Conservation (phyloP, 495 filamentous ascomycete species). For the Lentithecium fluviatile region DNA sequence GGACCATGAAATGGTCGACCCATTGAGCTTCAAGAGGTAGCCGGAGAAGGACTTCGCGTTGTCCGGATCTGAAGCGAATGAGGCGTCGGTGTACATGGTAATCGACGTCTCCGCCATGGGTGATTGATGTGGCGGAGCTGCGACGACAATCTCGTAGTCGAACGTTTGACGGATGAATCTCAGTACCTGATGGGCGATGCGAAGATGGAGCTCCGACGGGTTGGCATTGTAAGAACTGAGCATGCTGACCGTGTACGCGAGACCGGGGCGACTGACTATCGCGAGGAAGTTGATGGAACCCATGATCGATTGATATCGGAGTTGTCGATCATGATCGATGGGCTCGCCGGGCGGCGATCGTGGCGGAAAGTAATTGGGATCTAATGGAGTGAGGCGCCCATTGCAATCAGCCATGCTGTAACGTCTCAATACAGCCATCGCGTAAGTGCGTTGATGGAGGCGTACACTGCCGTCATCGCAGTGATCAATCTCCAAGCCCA, state of each 20-base stretch:
- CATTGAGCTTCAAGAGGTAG: neutral
- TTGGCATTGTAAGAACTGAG: constrained; percentile 9
- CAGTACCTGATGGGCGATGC: neutral
- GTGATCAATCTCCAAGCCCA: constrained; percentile 2
- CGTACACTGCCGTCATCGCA: neutral
- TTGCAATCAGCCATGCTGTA: neutral
- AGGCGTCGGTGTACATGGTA: constrained; percentile 11
- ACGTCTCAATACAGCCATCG: neutral
- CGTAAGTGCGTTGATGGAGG: neutral
- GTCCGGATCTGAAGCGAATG: constrained; percentile 12
- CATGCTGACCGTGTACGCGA: constrained; percentile 8
- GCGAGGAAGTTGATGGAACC: constrained; percentile 6
- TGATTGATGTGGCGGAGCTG: too few species aligned
- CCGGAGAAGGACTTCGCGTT: constrained; percentile 13
- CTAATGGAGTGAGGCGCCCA: neutral
- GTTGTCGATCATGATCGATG: neutral
- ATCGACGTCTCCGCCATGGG: neutral
- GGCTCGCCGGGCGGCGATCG: neutral
- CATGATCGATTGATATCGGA: neutral
- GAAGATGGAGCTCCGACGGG: constrained; percentile 1
- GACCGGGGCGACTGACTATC: neutral
- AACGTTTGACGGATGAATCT: constrained; percentile 1
- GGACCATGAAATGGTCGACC: neutral
- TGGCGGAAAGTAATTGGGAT: neutral
- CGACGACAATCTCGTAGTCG: neutral